Conservation (phyloP, 441 rosid species). For the Populus trichocarpa region DNA sequence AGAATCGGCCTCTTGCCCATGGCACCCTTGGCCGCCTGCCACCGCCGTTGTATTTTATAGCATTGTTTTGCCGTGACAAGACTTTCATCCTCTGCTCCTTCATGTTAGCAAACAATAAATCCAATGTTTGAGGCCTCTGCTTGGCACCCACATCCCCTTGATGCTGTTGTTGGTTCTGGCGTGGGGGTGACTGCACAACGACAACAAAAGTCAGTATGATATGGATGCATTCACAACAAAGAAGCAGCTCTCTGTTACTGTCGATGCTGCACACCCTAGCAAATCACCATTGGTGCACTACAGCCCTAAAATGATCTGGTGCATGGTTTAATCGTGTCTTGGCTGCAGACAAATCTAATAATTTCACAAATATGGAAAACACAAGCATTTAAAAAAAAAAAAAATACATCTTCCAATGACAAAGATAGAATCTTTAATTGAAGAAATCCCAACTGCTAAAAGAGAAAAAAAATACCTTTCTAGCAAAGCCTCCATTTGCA, state of each 20-base stretch:
- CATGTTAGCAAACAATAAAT: conserved; percentile 76
- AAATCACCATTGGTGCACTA: not conserved
- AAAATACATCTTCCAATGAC: not conserved
- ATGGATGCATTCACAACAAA: not conserved
- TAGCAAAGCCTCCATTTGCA: conserved; percentile 30
- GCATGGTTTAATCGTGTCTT: not conserved
- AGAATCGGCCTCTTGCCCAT: conserved; percentile 53
- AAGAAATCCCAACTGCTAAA: too few relatives aligned
- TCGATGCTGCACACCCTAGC: not conserved
- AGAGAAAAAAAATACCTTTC: conserved; percentile 46
- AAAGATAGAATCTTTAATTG: not conserved
- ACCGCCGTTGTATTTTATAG: conserved; percentile 18
- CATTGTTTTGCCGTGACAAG: conserved; percentile 31
- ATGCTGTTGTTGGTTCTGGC: conserved; percentile 16
- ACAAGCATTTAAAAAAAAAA: not conserved
- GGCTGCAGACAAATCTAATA: not conserved
- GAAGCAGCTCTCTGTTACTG: not conserved
- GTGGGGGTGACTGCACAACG: conserved; percentile 27
- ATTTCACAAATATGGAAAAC: not conserved
- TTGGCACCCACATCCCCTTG: conserved; percentile 34
- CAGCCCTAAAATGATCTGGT: not conserved
- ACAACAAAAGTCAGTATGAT: not conserved
- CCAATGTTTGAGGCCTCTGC: conserved; percentile 73
- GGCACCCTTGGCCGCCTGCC: conserved; percentile 39
- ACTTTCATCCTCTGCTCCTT: conserved; percentile 69